Base-by-base conservation (phyloP, 257 asterid genomes). In the Jasminum sambac region DNA sequence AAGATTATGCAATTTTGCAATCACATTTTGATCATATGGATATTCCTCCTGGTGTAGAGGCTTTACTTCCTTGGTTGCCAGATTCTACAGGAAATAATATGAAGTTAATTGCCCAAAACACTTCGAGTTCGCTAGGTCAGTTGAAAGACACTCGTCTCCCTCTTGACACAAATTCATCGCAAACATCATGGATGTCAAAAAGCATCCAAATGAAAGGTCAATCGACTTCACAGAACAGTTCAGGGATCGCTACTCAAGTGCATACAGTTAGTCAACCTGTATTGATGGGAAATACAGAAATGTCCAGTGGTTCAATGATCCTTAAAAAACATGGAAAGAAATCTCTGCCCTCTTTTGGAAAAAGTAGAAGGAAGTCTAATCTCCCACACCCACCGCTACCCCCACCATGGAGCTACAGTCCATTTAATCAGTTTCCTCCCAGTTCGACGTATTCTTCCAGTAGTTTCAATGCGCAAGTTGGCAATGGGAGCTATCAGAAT, bases 21-120 rank as follows among this genome's bases (percentile, higher is more conserved):
- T 79, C 96, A 11, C 88, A 81, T 71, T 89, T 89, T 68, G 97
- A 93, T 74, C 78, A 79, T 71, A 81, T 86, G 87, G 94, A 84
- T 76, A 84, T 87, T 63, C 97, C 97, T 37, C 84, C 97, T 41
- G 95, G 97, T 21, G 83, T 89, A 44, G 97, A 90, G 90, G 90
- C 81, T 16, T 76, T 88, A 21, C 69, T 89, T 64, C 98, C 97
- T 66, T 90, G 94, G 96, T 79, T 88, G 66, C 69, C 72, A 8
- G 64, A 65, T 67, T 73, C 83, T 52, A 63, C 77, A 21, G 46
- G 34, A 43, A 73, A 74, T 66, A 77, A 77, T 57, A 62, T 61
- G 48, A 80, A 74, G 76, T 61, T 76, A 30, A 66, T 85, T 40
- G 36, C 68, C 40, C 63, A 79, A 67, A 69, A 84, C 78, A 73